phyloP scores from a whole-genome alignment of 441 rosid genomes.

The Jatropha multifida region DNA sequence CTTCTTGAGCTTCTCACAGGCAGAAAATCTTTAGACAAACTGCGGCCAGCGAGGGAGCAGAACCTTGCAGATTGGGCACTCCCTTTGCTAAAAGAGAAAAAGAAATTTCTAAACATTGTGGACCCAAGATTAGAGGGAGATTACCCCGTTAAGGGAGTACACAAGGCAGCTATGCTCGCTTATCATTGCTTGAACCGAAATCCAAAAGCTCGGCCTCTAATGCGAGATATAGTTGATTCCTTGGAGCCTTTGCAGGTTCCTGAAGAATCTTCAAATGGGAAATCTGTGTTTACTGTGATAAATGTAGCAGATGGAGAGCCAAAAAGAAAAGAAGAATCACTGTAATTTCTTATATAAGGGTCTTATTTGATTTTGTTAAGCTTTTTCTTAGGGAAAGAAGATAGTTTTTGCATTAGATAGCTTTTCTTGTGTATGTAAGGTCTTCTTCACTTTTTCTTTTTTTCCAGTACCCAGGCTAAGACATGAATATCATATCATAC shows the following conservation, averaged over 20 bases:
- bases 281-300: constrained; percentile 47
- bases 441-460: not conserved
- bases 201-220: constrained; percentile 94
- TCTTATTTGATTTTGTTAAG: not conserved
- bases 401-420: constrained; percentile 8
- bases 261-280: constrained; percentile 40
- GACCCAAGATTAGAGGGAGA: constrained; percentile 77
- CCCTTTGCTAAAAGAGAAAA: constrained; percentile 86
- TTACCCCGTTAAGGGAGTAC: constrained; percentile 68
- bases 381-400: not conserved
- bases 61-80: constrained; percentile 90
- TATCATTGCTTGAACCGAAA: constrained; percentile 90
- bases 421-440: not conserved
- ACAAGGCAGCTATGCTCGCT: constrained; percentile 91
- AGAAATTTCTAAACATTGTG: constrained; percentile 67
- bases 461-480: not conserved
- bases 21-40: constrained; percentile 83
- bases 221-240: constrained; percentile 94
- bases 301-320: constrained; percentile 43
- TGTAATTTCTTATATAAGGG: constrained; percentile 8
- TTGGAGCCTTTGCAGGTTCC: constrained; percentile 82
- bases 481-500: constrained; percentile 5
- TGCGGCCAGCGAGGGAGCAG: constrained; percentile 76
- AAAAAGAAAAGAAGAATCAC: constrained; percentile 28
- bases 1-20: constrained; percentile 86